Evolutionary conservation across 2,329 filamentous ascomycete species (phyloP), one percentile per base, ranked within the genome.

Genomic region (Exophiala mesophila): DNA sequence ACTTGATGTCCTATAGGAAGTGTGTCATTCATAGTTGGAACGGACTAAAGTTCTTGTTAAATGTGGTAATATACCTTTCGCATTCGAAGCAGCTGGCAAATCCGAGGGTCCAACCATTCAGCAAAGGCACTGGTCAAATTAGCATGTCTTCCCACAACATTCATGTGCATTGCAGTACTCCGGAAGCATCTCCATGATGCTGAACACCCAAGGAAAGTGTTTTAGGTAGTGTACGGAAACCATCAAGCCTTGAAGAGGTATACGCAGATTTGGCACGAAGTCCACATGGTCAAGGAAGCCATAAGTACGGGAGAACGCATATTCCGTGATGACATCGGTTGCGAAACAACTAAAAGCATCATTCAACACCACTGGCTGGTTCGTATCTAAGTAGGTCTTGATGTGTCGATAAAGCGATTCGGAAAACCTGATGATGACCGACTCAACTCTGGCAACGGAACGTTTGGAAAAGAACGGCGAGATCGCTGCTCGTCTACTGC

Each of bases 271-370:
- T 58, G 57, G 35, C 55, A 58, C 49, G 61, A 56, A 16, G 55
- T 50, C 21, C 53, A 47, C 3, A 17, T 18, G n/a, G 6, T 34
- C 58, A 55, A 2, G 50, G 44, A 10, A 56, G 41, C 3, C 59
- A 55, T 41, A 62, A 58, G n/a, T 36, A 53, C 6, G 41, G 45
- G 24, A 42, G 34, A 53, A 51, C 29, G 33, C 42, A 42, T 70
- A 70, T 39, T 67, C 60, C 45, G 65, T 67, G 50, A 72, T 68
- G 32, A 71, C 63, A 20, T 71, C 68, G 24, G 67, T 67, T 2
- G 65, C 66, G 34, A 65, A 58, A 18, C 65, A 65, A 20, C 60
- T 30, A 12, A 59, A 55, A 6, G 56, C 59, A 19, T 53, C 36
- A 35, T 47, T 56, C 36, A 46, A 41, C 26, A 50, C 45, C 36